Conservation (phyloP, 768 basidiomycete genomes). For the Dioszegia aurantiaca region DNA sequence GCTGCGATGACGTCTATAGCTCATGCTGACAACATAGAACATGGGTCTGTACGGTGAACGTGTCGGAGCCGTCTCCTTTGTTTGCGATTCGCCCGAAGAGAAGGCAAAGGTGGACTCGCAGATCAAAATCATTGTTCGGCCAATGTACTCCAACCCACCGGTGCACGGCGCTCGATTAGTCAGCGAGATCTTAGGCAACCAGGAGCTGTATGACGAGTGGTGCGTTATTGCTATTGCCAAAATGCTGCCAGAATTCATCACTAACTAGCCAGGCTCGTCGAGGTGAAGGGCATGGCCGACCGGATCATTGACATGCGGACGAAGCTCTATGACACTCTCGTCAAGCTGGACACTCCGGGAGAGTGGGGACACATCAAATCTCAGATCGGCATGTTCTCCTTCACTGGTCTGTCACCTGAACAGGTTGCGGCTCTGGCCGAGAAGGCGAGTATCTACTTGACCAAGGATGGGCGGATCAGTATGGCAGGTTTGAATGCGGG, state of each 20-base stretch:
- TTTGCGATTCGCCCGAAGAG: conserved; percentile 62
- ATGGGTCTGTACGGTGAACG: conserved; percentile 99
- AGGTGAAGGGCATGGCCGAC: conserved; percentile 87
- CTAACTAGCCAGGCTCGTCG: conserved; percentile 52
- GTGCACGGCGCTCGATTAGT: conserved; percentile 53
- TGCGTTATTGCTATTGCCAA: conserved; percentile 21
- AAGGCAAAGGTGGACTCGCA: conserved; percentile 85
- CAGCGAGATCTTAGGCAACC: conserved; percentile 45
- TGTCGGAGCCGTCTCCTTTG: conserved; percentile 90
- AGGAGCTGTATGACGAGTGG: conserved; percentile 47
- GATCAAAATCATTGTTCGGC: conserved; percentile 89
- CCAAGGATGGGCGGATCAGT: conserved; percentile 67
- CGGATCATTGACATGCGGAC: conserved; percentile 89
- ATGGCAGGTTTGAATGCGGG: conserved; percentile 85
- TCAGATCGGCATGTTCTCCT: conserved; percentile 66
- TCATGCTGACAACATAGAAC: conserved; percentile 57
- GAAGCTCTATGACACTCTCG: conserved; percentile 61
- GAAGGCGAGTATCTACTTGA: conserved; percentile 51
- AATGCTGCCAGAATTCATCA: background rate
- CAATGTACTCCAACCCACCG: conserved; percentile 99
- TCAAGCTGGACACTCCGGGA: conserved; percentile 77
- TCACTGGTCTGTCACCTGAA: conserved; percentile 44
- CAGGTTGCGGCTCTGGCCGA: conserved; percentile 50
- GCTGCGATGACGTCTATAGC: background rate
- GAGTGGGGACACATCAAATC: conserved; percentile 92